Evolutionary conservation across 1,139 yeast species (phyloP), one percentile per base, ranked within the genome.

Genomic region (Taphrina betulina): DNA sequence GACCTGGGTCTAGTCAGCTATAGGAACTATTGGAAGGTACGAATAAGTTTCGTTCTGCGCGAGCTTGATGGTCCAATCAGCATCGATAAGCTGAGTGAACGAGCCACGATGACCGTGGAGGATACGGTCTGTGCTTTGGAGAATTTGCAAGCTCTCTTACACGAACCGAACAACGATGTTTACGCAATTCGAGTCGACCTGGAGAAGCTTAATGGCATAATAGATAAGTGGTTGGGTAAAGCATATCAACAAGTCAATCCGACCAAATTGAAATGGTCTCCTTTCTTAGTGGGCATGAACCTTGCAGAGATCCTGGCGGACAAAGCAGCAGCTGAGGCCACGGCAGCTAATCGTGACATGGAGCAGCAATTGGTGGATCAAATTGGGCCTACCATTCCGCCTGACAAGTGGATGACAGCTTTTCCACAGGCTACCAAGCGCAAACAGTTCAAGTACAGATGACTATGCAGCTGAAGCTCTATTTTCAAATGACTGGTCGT

Each of bases 91-190:
- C 66, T 92, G 19, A 75, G 90, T 5, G 78, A 77, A 59, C 66
- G 80, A 19, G 86, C 96, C 0, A 96, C 97, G 0, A 85, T 92
- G 92, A 82, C 78, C 1, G 56, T 65, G 3, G 85, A 92, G 12
- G 97, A 92, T 69, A 90, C 90, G 0, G 77, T 90, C 5, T 86
- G 85, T 46, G 95, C 95, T 0, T 72, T 92, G 24, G 98, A 92
- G 67, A 85, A 83, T 59, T 70, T 92, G 19, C 76, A 80, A 37
- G 81, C 85, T 3, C 72, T 92, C 35, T 69, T 78, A 1, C 72
- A 77, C 51, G 76, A 77, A 58, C 73, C 73, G 63, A 28, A 52
- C 43, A 72, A 77, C 0, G 71, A 72, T 2, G 65, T 67, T 12
- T 87, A 80, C 68, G 82, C 79, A 0, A 74, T 90, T 1, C 72